Evolutionary conservation across 2,329 filamentous ascomycete genomes (phyloP), one percentile per base, ranked within the genome.

Genomic region (Neonectria coccinea): DNA sequence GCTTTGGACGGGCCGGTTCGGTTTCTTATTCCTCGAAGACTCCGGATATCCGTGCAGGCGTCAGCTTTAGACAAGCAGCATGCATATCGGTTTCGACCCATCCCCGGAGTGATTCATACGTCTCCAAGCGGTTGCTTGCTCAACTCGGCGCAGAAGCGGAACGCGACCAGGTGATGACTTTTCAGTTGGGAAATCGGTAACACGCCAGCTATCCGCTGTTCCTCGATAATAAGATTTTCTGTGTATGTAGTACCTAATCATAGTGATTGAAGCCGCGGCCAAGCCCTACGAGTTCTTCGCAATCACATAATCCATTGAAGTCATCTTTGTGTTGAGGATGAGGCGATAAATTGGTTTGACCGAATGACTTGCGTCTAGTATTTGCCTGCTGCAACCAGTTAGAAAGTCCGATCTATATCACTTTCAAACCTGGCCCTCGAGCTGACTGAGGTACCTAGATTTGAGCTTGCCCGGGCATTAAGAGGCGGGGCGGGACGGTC

Each of bases 1-100:
- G 25, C 51, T 29, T 47, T 25, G 29, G 36, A 51, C 56, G 61
- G 56, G 42, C 61, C 61, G 61, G 61, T 39, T 59, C 20, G 27
- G 51, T 47, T 36, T 39, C 20, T 25, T 29, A 7, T 12, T 48
- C 8, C 55, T 33, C 16, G 11, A n/a, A 44, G 39, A 45, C 18
- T 41, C 25, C 29, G 31, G 48, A 50, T 58, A 25, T 20, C 53
- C 27, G 27, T 55, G 20, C 25, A 25, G 33, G 33, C 25, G 50
- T 27, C 44, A 53, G 12, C 9, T 31, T 18, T 9, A 42, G 33
- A 11, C 42, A 52, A 18, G 16, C 14, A 33, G 25, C 31, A 25
- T 57, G 18, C 22, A 14, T 42, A 22, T 29, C 8, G 29, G 55
- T 63, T 50, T 45, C 54, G 58, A 20, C 54, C 33, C 18, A 27